These are phyloP conservation scores for Drechmeria coniospora DNA, from an alignment of 2,329 filamentous ascomycete species.

Conservation along the genomic window DNA sequence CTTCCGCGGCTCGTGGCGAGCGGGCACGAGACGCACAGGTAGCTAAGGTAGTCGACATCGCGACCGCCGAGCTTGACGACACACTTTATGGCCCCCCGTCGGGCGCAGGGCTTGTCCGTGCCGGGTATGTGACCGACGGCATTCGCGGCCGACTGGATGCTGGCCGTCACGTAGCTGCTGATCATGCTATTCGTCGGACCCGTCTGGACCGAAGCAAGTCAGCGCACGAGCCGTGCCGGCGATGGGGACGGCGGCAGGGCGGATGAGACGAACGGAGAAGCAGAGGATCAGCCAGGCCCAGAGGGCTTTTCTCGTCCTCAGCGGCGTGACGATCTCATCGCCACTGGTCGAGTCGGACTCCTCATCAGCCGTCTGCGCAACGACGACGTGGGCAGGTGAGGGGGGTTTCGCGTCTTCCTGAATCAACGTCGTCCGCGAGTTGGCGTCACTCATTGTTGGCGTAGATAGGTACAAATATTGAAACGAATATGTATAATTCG, in stretches of 20 bases:
- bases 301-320: constrained; percentile 5
- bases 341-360: no score
- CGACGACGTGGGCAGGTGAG: no score
- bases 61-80: constrained; percentile 7
- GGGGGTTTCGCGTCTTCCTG: no score
- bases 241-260: no score
- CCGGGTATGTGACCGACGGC: constrained; percentile 7
- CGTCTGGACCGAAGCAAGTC: constrained; percentile 4
- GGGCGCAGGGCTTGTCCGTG: constrained; percentile 6
- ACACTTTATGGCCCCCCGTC: constrained; percentile 7
- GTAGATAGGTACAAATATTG: no score
- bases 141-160: constrained; percentile 8
- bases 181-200: constrained; percentile 8
- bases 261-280: constrained; percentile 5
- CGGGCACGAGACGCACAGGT: constrained; percentile 7
- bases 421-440: no score
- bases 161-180: constrained; percentile 8
- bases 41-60: constrained; percentile 9
- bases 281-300: constrained; percentile 8
- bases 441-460: no score
- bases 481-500: no score
- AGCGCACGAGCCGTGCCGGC: no score
- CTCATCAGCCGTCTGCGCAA: no score
- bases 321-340: no score
- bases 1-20: no score